Evolutionary conservation across 768 basidiomycete genomes (phyloP).

Genomic region (Russula vinacea): DNA sequence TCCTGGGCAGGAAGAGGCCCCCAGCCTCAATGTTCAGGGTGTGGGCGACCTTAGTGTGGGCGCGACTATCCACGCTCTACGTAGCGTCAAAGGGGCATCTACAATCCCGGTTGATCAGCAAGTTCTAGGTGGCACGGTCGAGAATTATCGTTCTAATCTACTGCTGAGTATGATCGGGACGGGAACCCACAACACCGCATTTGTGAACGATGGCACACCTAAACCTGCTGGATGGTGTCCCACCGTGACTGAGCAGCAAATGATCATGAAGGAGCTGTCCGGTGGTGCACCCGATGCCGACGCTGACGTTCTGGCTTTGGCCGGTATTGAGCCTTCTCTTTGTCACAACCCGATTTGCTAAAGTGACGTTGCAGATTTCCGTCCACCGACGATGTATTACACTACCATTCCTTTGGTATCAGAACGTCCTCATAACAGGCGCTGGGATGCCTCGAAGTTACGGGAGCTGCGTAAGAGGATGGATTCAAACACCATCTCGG

Average conservation of each 20-base stretch:
- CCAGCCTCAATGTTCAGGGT: conserved; percentile 70
- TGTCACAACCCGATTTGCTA: background rate
- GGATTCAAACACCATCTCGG: conserved; percentile 81
- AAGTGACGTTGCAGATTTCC: conserved; percentile 60
- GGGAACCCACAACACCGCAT: conserved; percentile 60
- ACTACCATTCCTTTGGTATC: conserved; percentile 89
- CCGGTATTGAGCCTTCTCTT: conserved; percentile 51
- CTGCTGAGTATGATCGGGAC: conserved; percentile 84
- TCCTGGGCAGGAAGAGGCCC: conserved; percentile 57
- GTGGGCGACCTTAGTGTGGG: conserved; percentile 83
- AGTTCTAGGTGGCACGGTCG: conserved; percentile 83
- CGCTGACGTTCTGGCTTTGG: conserved; percentile 77
- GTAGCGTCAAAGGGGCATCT: conserved; percentile 86
- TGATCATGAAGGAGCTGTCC: conserved; percentile 93
- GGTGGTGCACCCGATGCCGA: conserved; percentile 75
- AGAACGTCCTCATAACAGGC: conserved; percentile 78
- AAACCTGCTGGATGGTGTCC: conserved; percentile 67
- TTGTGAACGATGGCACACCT: conserved; percentile 51
- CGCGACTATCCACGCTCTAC: conserved; percentile 82
- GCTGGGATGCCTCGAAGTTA: conserved; percentile 91
- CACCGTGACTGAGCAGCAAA: conserved; percentile 89
- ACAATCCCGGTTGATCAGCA: conserved; percentile 93
- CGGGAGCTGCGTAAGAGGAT: conserved; percentile 92
- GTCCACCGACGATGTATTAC: conserved; percentile 94
- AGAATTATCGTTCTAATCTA: conserved; percentile 93